A percentile compares a stretch with the other conserved stretches of the same genome.
Evolutionary conservation across 768 basidiomycete genomes (phyloP).

Genomic region (Gymnopilus dilepis): DNA sequence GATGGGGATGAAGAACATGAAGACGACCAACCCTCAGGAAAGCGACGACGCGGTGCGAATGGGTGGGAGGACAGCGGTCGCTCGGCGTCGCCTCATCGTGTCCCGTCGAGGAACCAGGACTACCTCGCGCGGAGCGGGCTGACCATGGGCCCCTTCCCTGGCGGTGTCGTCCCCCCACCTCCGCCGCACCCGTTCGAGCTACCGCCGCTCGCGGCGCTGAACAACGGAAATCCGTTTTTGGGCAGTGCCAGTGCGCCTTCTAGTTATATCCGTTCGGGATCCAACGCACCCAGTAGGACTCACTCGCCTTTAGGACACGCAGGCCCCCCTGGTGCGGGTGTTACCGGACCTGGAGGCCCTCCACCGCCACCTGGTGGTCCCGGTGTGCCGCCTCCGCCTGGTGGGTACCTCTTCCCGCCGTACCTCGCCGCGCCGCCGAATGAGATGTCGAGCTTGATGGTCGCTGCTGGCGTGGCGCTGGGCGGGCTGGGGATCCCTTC

Average conservation of each 20-base stretch:
- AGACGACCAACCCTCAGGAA: constrained; percentile 3
- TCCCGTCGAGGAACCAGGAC: constrained; percentile 28
- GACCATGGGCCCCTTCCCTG: constrained; percentile 22
- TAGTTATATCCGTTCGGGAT: constrained; percentile 69
- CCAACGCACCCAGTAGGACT: constrained; percentile 71
- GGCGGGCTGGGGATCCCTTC: constrained; percentile 41
- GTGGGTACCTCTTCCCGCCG: constrained; percentile 17
- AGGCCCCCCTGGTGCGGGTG: constrained; percentile 23
- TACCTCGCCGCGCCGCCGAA: constrained; percentile 29
- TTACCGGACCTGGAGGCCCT: not conserved
- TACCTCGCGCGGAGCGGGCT: constrained; percentile 12
- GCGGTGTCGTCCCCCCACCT: not conserved
- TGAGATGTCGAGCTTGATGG: constrained; percentile 36
- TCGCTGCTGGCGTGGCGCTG: constrained; percentile 45
- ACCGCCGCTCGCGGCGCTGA: constrained; percentile 57
- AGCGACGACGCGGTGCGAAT: constrained; percentile 33
- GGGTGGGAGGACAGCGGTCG: constrained; percentile 38
- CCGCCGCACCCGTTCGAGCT: constrained; percentile 58
- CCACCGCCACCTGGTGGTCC: no score
- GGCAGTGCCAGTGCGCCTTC: constrained; percentile 46
- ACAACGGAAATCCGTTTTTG: constrained; percentile 38
- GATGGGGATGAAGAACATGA: constrained; percentile 46
- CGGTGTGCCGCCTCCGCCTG: not conserved
- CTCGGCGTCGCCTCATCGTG: constrained; percentile 41
- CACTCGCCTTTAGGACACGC: constrained; percentile 71